A percentile compares a stretch with the other conserved stretches of the same genome.
Conservation (phyloP, 1,284 basidiomycete genomes). For the Cerrena zonata region DNA sequence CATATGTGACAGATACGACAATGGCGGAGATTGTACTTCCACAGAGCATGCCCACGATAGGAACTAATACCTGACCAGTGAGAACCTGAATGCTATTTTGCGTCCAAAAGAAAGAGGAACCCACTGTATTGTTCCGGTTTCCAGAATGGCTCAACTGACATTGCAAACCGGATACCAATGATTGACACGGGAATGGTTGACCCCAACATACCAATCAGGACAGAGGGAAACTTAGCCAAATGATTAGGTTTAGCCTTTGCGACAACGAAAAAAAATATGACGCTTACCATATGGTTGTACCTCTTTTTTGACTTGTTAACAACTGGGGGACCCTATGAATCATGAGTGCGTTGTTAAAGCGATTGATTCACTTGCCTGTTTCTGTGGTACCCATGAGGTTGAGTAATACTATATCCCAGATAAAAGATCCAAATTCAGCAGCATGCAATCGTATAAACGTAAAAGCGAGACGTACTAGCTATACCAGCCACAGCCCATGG, state of each 20-base stretch:
- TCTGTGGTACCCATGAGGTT: slow-evolving; percentile 71
- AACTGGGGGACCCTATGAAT: slow-evolving; percentile 24
- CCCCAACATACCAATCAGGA: slow-evolving; percentile 63
- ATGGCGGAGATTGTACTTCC: slow-evolving; percentile 74
- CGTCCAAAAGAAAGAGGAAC: slow-evolving; percentile 16
- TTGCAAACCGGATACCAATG: slow-evolving; percentile 71
- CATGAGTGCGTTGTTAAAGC: slow-evolving; percentile 11
- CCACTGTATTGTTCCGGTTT: slow-evolving; percentile 73
- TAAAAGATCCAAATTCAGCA: slow-evolving; percentile 2
- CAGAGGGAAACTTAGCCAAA: slow-evolving; percentile 54
- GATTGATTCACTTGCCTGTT: slow-evolving; percentile 44
- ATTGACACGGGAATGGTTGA: slow-evolving; percentile 79
- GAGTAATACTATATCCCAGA: slow-evolving; percentile 43
- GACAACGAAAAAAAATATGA: not conserved
- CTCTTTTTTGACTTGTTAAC: slow-evolving; percentile 73
- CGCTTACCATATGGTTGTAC: slow-evolving; percentile 73
- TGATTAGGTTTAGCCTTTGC: not conserved
- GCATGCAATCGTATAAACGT: not conserved
- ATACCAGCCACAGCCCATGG: slow-evolving; percentile 72
- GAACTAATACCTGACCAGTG: slow-evolving; percentile 45
- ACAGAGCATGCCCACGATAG: slow-evolving; percentile 83
- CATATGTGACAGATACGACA: slow-evolving; percentile 60
- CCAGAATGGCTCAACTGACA: slow-evolving; percentile 76
- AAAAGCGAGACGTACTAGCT: slow-evolving; percentile 44
- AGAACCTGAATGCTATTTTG: slow-evolving; percentile 2